phyloP scores from a whole-genome alignment of 2,329 filamentous ascomycete species.

The Atkinsonella hypoxylon region DNA sequence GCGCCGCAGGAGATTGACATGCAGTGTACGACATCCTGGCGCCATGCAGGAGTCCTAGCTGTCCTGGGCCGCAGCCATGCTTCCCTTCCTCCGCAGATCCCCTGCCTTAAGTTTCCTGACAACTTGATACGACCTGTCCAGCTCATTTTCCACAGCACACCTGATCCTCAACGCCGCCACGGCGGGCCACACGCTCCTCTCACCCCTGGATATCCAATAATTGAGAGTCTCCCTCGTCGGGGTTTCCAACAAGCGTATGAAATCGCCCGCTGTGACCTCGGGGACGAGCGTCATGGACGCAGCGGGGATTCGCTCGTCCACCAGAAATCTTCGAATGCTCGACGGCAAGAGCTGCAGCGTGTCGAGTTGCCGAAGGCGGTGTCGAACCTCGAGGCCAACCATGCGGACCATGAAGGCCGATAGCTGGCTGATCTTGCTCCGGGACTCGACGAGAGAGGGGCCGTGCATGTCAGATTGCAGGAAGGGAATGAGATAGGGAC shows the following conservation, averaged over 20 bases:
- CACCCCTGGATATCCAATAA: slow-evolving; percentile 77
- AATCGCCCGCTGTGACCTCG: slow-evolving; percentile 60
- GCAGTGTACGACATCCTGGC: background rate
- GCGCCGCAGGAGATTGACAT: background rate
- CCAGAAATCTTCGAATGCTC: slow-evolving; percentile 60
- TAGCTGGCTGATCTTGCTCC: slow-evolving; percentile 44
- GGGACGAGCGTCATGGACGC: slow-evolving; percentile 73
- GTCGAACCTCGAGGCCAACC: slow-evolving; percentile 63
- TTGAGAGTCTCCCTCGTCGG: slow-evolving; percentile 64
- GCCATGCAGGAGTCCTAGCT: background rate
- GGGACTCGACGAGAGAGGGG: slow-evolving; percentile 49
- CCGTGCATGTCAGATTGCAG: slow-evolving; percentile 71
- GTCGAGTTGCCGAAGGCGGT: slow-evolving; percentile 72
- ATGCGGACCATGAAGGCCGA: slow-evolving; percentile 52
- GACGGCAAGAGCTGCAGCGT: slow-evolving; percentile 60
- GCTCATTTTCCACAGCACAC: slow-evolving; percentile 75
- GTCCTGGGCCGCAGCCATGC: slow-evolving; percentile 20
- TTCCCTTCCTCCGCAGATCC: slow-evolving; percentile 34
- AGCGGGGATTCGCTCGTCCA: slow-evolving; percentile 72
- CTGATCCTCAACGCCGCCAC: slow-evolving; percentile 70
- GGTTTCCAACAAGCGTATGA: slow-evolving; percentile 68
- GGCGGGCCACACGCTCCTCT: slow-evolving; percentile 83
- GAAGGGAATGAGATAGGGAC: slow-evolving; percentile 82
- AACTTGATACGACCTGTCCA: slow-evolving; percentile 75
- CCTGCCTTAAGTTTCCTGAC: slow-evolving; percentile 52